Conservation (phyloP, 192 early-diverging fungal species). For the Coemansia umbellata region DNA sequence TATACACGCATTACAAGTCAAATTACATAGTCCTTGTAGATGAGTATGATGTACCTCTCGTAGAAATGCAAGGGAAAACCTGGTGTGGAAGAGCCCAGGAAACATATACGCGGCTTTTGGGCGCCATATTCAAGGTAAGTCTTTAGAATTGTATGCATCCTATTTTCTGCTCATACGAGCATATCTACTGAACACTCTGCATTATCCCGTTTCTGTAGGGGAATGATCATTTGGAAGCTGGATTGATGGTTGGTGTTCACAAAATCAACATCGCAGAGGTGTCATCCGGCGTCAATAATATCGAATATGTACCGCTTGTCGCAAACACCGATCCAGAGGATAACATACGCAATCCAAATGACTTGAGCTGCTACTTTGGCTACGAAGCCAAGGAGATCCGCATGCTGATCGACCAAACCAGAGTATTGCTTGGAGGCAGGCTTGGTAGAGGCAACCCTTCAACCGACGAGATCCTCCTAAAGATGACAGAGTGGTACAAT, state of each 20-base stretch:
- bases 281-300: constrained; percentile 5
- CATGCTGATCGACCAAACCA: background rate
- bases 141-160: background rate
- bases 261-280: background rate
- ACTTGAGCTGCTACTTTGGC: background rate
- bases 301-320: background rate
- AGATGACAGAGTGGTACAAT: constrained; percentile 5
- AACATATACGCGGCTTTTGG: background rate
- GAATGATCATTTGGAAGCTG: background rate
- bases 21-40: constrained; percentile 10
- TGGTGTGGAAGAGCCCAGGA: background rate
- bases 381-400: background rate
- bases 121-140: constrained; percentile 14
- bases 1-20: background rate
- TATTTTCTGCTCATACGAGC: background rate
- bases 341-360: background rate
- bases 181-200: background rate
- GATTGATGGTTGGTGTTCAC: constrained; percentile 9
- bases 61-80: background rate
- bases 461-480: background rate
- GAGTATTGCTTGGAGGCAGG: background rate
- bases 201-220: background rate
- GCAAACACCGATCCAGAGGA: background rate
- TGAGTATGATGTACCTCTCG: constrained; percentile 1
- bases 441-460: background rate